A percentile compares a stretch with the other conserved stretches of the same genome.
These are phyloP conservation scores for Malassezia japonica DNA, from an alignment of 1,284 basidiomycete species.

Conservation along the genomic window DNA sequence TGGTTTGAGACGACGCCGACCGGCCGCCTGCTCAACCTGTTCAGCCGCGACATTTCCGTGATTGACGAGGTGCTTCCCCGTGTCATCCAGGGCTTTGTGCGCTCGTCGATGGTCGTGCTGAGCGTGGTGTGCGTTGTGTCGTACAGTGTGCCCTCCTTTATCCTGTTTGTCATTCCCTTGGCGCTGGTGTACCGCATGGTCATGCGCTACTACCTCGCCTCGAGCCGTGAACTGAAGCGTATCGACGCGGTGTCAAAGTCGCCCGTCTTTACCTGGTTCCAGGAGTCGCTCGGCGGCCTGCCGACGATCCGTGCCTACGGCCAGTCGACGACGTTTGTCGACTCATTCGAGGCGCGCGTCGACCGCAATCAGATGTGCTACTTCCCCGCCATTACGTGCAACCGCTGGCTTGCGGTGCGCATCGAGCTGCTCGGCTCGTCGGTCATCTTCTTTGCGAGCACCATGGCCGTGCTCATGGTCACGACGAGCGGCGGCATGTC, in stretches of 20 bases:
- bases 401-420: conserved; percentile 66
- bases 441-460: conserved; percentile 67
- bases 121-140: conserved; percentile 64
- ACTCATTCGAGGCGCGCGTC: conserved; percentile 66
- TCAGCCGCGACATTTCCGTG: conserved; percentile 84
- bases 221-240: conserved; percentile 81
- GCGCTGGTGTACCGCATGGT: conserved; percentile 36
- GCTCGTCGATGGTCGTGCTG: conserved; percentile 50
- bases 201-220: conserved; percentile 67
- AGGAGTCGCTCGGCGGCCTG: conserved; percentile 73
- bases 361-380: conserved; percentile 69
- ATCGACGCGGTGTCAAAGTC: conserved; percentile 80
- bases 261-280: conserved; percentile 68
- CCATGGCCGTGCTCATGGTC: conserved; percentile 59
- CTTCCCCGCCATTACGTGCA: conserved; percentile 61
- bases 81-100: conserved; percentile 37
- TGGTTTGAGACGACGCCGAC: conserved; percentile 45
- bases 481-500: conserved; percentile 57
- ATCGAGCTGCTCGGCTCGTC: conserved; percentile 62
- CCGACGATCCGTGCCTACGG: conserved; percentile 65
- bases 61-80: conserved; percentile 56
- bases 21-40: conserved; percentile 68
- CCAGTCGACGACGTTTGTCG: conserved; percentile 57
- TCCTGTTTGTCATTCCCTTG: conserved; percentile 53
- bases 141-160: conserved; percentile 63